Conservation (phyloP, 106 monocot genomes). For the Platanthera zijinensis region DNA sequence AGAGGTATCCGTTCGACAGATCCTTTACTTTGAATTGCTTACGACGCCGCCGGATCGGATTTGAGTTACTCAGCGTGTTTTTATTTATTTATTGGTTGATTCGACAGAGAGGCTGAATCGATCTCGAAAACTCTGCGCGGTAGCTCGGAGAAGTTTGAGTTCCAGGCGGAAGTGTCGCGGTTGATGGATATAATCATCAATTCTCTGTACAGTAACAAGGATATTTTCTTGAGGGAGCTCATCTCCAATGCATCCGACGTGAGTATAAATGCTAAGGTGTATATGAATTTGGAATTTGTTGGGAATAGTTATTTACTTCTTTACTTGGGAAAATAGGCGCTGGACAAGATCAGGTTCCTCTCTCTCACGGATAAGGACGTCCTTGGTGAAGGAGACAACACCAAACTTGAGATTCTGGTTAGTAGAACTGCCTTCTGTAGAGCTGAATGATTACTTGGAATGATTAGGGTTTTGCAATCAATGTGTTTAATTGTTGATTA, state of each 20-base stretch:
- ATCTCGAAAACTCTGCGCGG: constrained; percentile 44
- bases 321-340: constrained; percentile 40
- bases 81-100: background rate
- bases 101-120: constrained; percentile 56
- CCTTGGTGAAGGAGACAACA: constrained; percentile 82
- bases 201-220: constrained; percentile 80
- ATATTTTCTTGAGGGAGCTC: constrained; percentile 74
- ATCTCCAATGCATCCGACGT: constrained; percentile 83
- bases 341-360: constrained; percentile 98
- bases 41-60: background rate
- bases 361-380: constrained; percentile 91
- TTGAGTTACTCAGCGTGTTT: background rate
- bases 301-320: background rate
- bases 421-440: background rate
- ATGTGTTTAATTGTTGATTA: constrained; percentile 7
- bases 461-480: background rate
- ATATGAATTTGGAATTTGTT: background rate
- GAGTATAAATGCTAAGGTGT: background rate
- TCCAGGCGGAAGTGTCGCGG: constrained; percentile 78
- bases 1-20: constrained; percentile 37
- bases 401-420: constrained; percentile 93
- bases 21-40: background rate
- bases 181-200: constrained; percentile 76
- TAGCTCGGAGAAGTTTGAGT: constrained; percentile 60
- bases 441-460: background rate